A percentile compares a stretch with the other conserved stretches of the same genome.
phyloP scores from a whole-genome alignment of 192 early-diverging fungal species.

The Chytriomyces hyalinus region DNA sequence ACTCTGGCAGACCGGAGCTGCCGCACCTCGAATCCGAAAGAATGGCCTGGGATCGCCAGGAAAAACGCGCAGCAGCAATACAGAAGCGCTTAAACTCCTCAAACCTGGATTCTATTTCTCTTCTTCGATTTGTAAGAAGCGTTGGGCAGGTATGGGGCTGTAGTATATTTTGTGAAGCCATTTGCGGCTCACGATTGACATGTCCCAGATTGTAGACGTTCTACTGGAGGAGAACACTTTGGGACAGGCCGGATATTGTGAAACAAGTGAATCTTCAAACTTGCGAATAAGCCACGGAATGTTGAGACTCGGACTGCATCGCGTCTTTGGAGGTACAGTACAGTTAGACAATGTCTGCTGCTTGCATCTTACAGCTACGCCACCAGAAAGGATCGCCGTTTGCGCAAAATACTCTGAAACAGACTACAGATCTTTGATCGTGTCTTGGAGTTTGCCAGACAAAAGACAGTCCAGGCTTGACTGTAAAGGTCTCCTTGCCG shows the following conservation, averaged over 20 bases:
- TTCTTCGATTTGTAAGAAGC: conserved; percentile 42
- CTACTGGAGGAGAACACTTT: conserved; percentile 50
- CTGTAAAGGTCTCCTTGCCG: conserved; percentile 38
- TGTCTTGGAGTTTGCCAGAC: conserved; percentile 25
- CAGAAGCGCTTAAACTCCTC: conserved; percentile 6
- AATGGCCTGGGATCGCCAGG: conserved; percentile 17
- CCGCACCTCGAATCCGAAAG: conserved; percentile 35
- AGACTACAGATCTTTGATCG: conserved; percentile 40
- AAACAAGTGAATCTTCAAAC: conserved; percentile 1
- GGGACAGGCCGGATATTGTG: conserved; percentile 31
- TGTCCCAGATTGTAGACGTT: conserved; percentile 47
- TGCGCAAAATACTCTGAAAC: conserved; percentile 35
- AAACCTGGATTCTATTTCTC: conserved; percentile 37
- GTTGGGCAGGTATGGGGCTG: conserved; percentile 41
- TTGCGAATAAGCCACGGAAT: conserved; percentile 46
- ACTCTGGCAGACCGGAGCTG: conserved; percentile 28
- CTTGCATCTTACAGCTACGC: background rate
- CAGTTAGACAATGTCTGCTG: background rate
- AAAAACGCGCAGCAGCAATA: conserved; percentile 13
- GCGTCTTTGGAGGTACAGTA: conserved; percentile 37
- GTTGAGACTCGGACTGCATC: conserved; percentile 22
- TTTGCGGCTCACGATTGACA: conserved; percentile 7
- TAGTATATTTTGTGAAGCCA: conserved; percentile 1
- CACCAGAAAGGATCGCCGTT: conserved; percentile 22
- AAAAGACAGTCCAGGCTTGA: background rate